Percentiles rank a stretch among this genome's conserved stretches.
Conservation (phyloP, 106 monocot species). For the Ottelia alismoides region DNA sequence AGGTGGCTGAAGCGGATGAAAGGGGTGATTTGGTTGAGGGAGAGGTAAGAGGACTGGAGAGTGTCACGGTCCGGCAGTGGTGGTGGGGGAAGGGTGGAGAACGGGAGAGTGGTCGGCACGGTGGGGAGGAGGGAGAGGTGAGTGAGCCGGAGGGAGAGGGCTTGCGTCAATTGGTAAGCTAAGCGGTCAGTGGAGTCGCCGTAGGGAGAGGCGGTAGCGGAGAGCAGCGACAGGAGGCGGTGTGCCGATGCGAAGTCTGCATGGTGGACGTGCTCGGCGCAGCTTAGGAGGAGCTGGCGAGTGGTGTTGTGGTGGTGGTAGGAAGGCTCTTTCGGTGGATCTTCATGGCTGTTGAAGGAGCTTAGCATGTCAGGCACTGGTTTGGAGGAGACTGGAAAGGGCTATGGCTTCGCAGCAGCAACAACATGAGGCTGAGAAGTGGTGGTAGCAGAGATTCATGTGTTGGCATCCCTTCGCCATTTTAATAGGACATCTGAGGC, state of each 20-base stretch:
- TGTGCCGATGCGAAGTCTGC: slow-evolving; percentile 34
- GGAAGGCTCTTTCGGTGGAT: neutral
- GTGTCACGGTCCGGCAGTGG: slow-evolving; percentile 6
- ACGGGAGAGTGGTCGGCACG: neutral
- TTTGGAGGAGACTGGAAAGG: neutral
- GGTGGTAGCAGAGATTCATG: neutral
- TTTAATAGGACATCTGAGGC: slow-evolving; percentile 64
- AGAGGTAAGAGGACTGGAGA: slow-evolving; percentile 37
- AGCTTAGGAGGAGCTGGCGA: slow-evolving; percentile 45
- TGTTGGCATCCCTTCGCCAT: slow-evolving; percentile 25
- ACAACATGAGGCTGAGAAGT: neutral
- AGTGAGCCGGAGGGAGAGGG: slow-evolving; percentile 49
- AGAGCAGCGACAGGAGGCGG: slow-evolving; percentile 20
- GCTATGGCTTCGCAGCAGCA: neutral
- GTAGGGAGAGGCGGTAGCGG: slow-evolving; percentile 29
- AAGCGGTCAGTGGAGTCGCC: slow-evolving; percentile 76
- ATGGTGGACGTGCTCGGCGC: slow-evolving; percentile 51
- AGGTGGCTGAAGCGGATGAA: slow-evolving; percentile 92
- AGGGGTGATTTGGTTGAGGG: slow-evolving; percentile 80
- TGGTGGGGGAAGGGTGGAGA: neutral
- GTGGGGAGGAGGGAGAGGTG: slow-evolving; percentile 5
- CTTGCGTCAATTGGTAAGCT: slow-evolving; percentile 58
- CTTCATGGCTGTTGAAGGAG: neutral
- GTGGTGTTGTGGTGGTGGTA: slow-evolving; percentile 6
- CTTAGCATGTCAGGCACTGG: neutral